Base-by-base conservation (phyloP, 352 stramenopile genomes). In the Elongisporangium prolatum region DNA sequence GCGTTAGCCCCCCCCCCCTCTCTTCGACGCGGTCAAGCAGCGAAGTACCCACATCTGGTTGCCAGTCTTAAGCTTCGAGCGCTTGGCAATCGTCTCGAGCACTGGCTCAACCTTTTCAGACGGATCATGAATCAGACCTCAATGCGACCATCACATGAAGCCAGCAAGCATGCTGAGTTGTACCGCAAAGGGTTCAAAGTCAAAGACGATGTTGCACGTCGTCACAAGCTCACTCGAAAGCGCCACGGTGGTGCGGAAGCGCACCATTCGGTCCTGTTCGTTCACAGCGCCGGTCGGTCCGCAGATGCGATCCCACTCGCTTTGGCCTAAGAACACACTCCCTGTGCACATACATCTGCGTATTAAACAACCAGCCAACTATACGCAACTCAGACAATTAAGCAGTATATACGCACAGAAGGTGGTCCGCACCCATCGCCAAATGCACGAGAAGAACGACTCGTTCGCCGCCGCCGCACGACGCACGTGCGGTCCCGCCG, bases 141-240 rank as follows among this genome's bases (percentile, higher is more conserved):
- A 21, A 60, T n/a, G 13, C 22, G 34, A 22, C 56, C 10, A 51
- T 49, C 48, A 56, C 9, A 4, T 24, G 20, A 9, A 62, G 44
- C n/a, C 20, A 22, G 21, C 58, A 25, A n/a, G n/a, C n/a, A n/a
- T n/a, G n/a, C n/a, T n/a, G n/a, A n/a, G n/a, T 5, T 57, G 14
- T 58, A 90, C 80, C 40, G 77, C 65, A 40, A 95, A 93, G 16
- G 69, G 61, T 57, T 92, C 75, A 58, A 84, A 85, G 55, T 88
- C 77, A 54, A 95, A 95, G 28, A 95, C 78, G 3, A 81, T 77
- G 40, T 92, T 87, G 64, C 85, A 91, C n/a, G 73, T 79, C 24
- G 72, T 71, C 34, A 86, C 77, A 24, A 93, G 81, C 40, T 68
- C 34, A 7, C 34, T 59, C 2, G 81, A 89, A 14, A 95, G 76